phyloP scores from a whole-genome alignment of 805 yeast species.

The Myxozyma udenii region DNA sequence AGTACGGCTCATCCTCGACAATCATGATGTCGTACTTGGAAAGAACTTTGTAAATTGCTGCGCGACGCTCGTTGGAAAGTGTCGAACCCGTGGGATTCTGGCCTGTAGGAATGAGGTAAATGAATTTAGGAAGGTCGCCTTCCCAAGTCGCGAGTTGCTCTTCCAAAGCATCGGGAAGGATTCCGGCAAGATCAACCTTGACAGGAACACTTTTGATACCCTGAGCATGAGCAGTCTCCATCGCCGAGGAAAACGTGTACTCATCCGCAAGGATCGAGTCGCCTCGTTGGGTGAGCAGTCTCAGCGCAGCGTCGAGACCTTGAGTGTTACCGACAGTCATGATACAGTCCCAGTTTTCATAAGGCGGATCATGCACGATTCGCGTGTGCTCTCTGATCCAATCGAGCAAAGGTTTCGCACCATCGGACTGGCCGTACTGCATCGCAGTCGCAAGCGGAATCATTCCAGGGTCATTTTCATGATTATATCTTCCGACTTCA shows the following conservation, averaged over 20 bases:
- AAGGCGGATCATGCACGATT: conserved; percentile 46
- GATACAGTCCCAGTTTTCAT: conserved; percentile 69
- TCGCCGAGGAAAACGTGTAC: conserved; percentile 69
- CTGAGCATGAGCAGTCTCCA: conserved; percentile 62
- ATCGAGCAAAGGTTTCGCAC: conserved; percentile 64
- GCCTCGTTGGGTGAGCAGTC: conserved; percentile 67
- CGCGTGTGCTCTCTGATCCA: conserved; percentile 69
- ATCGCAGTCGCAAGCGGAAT: conserved; percentile 79
- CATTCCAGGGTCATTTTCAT: conserved; percentile 49
- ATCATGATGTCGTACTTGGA: conserved; percentile 66
- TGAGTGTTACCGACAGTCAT: conserved; percentile 85
- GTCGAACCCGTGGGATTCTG: conserved; percentile 84
- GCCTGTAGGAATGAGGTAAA: conserved; percentile 49
- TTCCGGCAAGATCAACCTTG: conserved; percentile 60
- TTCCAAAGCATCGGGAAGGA: conserved; percentile 57
- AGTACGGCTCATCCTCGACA: conserved; percentile 85
- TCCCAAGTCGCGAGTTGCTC: conserved; percentile 61
- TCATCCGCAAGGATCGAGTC: conserved; percentile 74
- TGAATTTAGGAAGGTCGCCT: conserved; percentile 44
- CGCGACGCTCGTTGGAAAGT: conserved; percentile 56
- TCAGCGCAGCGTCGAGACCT: conserved; percentile 76
- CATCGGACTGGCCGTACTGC: conserved; percentile 87
- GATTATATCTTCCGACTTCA: conserved; percentile 43
- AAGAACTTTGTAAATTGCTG: conserved; percentile 56
- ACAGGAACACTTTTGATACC: conserved; percentile 65